phyloP scores from a whole-genome alignment of 352 stramenopile species.

The Globisporangium lucens region DNA sequence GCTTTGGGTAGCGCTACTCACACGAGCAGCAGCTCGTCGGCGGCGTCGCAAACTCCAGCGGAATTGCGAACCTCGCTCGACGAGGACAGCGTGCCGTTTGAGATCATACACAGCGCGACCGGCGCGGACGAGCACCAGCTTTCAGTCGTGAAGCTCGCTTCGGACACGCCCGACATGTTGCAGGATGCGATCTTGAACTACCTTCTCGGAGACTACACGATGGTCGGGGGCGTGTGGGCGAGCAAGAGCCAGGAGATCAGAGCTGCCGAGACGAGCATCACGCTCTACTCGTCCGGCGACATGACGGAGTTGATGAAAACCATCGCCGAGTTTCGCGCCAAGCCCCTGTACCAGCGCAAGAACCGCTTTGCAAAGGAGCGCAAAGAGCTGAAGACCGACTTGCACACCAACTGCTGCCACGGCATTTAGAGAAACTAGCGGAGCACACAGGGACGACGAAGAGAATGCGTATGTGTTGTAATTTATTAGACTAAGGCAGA shows the following conservation, averaged over 20 bases:
- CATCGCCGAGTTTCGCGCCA: constrained; percentile 14
- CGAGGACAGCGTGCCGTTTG: constrained; percentile 18
- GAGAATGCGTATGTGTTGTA: neutral
- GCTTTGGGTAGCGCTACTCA: neutral
- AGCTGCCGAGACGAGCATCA: constrained; percentile 16
- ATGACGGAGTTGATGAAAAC: constrained; percentile 25
- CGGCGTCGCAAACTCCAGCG: neutral
- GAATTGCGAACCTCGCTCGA: constrained; percentile 1
- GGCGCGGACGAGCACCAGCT: constrained; percentile 23
- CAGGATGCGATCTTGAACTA: constrained; percentile 26
- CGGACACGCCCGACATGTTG: constrained; percentile 22
- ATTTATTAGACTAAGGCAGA: neutral
- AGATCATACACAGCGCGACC: constrained; percentile 30
- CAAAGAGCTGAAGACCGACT: neutral
- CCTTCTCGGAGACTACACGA: constrained; percentile 23
- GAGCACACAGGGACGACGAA: neutral
- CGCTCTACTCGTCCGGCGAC: constrained; percentile 34
- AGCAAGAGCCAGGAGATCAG: constrained; percentile 16
- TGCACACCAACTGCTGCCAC: constrained; percentile 1
- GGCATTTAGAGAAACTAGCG: neutral
- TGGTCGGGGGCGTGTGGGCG: constrained; percentile 18
- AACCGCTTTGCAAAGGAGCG: constrained; percentile 23
- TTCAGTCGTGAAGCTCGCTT: constrained; percentile 29
- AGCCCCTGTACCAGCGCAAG: constrained; percentile 22
- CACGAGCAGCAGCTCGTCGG: neutral